Evolutionary conservation across 192 early-diverging fungal species (phyloP), one percentile per base, ranked within the genome.

Genomic region (Spizellomyces sp.): DNA sequence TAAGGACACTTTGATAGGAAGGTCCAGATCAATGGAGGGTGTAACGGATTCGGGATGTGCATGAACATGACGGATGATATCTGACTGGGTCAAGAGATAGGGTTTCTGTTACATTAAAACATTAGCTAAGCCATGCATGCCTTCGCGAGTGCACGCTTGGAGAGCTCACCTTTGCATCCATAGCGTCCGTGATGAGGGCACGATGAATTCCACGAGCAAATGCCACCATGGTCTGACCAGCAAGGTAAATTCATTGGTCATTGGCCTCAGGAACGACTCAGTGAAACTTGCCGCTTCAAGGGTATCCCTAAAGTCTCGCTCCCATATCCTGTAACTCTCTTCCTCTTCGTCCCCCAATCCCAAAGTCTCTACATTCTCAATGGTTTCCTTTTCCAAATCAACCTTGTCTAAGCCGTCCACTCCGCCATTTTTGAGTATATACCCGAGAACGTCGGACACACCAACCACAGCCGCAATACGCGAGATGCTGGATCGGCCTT

Each of bases 11-110:
- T 15, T 27, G 54, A 67, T 57, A 1, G 83, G 67, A 4, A 47
- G 56, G 36, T 84, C 45, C 3, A 87, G 50, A 60, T 76, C 71
- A 12, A 86, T 70, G 2, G 65, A 10, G 42, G 70, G 58, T 19
- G 77, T 15, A 8, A 88, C 57, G 47, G 21, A 65, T 22, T 77
- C 81, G 7, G 81, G 79, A 52, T 87, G 79, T 27, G 62, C 60
- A 19, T 67, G 15, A 43, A 84, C 79, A 70, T 86, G 85, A 19
- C 76, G 67, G 47, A 88, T 77, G 15, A 90, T 77, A 55, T 90
- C 89, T 7, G 84, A 81, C 68, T 90, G 89, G 5, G 87, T 86
- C 21, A 90, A 60, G 7, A 90, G 47, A 69, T 77, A 88, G 22
- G 79, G 77, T 1, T 54, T 58, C 4, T 69, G 45, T 61, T 73